Evolutionary conservation across 805 yeast species (phyloP).

Genomic region (Tetrapisispora fleetii): DNA sequence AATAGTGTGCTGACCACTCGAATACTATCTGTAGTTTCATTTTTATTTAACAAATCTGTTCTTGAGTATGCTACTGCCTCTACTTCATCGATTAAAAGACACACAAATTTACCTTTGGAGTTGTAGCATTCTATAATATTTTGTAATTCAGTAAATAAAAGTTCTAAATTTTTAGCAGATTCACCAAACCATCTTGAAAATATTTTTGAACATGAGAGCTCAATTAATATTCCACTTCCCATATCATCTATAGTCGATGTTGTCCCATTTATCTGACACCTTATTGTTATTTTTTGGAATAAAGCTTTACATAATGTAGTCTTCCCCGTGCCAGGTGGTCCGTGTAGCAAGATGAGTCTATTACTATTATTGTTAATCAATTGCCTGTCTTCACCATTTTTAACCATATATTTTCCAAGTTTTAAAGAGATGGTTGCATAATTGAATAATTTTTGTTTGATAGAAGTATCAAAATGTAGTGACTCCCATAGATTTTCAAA

Average conservation of each 20-base stretch:
- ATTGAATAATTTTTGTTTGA: constrained; percentile 27
- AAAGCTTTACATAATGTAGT: constrained; percentile 34
- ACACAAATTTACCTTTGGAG: constrained; percentile 18
- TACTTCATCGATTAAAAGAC: constrained; percentile 37
- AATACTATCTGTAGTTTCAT: constrained; percentile 35
- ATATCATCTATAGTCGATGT: background rate
- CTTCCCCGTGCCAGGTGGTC: constrained; percentile 42
- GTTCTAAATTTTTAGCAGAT: constrained; percentile 34
- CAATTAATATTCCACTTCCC: constrained; percentile 29
- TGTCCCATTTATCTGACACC: constrained; percentile 8
- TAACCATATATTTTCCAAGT: constrained; percentile 11
- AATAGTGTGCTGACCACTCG: constrained; percentile 37
- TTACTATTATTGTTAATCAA: constrained; percentile 13
- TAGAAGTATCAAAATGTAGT: constrained; percentile 23
- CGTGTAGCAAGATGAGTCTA: constrained; percentile 29
- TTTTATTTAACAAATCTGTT: constrained; percentile 25
- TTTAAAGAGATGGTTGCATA: constrained; percentile 28
- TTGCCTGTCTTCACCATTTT: background rate
- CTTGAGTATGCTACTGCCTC: constrained; percentile 38
- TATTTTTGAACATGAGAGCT: constrained; percentile 34
- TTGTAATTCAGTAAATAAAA: constrained; percentile 30
- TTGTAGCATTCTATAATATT: constrained; percentile 12
- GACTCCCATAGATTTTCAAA: constrained; percentile 31
- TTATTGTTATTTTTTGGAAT: constrained; percentile 33
- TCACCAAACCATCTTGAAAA: constrained; percentile 41